Evolutionary conservation across 2,329 filamentous ascomycete species (phyloP), one percentile per base, ranked within the genome.

Genomic region (Neonectria magnoliae): DNA sequence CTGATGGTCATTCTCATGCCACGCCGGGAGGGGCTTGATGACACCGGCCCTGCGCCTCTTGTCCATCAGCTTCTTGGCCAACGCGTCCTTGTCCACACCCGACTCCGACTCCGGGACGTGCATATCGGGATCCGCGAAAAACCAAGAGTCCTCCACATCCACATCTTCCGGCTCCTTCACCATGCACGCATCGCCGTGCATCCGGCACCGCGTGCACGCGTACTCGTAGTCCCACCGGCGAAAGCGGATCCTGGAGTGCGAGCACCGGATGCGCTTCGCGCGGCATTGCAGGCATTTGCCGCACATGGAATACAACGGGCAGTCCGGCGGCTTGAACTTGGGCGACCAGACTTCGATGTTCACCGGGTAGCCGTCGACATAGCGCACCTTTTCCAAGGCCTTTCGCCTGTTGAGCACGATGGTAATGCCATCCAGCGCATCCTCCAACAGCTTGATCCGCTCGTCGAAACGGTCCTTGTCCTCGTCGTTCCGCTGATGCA

Each of bases 81-180:
- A 60, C 20, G 51, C 50, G 11, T 47, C n/a, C 11, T 31, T 52
- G 22, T 62, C 14, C 10, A 42, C 57, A 2, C 44, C 29, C 20
- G 29, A 50, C 2, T 38, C 29, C 18, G 38, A 29, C 29, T 29
- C 29, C 29, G 29, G 29, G 7, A 29, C n/a, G 11, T n/a, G 9
- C 47, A 50, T 65, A 53, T 10, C 36, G 33, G 44, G 54, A 27
- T 42, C 29, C 14, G 57, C 55, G 47, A 71, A 66, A 31, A n/a
- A 51, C 58, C 42, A 57, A 5, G 31, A 22, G 5, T 57, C 8
- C 11, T 44, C 83, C 52, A 88, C 79, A 3, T 89, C 83, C 9
- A 29, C 29, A 72, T 90, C 86, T 76, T 89, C 86, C 60, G 88
- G 88, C 10, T 81, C 78, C 68, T 89, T 82, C 14, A 67, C 70